Percentiles rank a stretch among this genome's conserved stretches.
Conservation (phyloP, 116 monocot species). For the Phalaenopsis hybrid region DNA sequence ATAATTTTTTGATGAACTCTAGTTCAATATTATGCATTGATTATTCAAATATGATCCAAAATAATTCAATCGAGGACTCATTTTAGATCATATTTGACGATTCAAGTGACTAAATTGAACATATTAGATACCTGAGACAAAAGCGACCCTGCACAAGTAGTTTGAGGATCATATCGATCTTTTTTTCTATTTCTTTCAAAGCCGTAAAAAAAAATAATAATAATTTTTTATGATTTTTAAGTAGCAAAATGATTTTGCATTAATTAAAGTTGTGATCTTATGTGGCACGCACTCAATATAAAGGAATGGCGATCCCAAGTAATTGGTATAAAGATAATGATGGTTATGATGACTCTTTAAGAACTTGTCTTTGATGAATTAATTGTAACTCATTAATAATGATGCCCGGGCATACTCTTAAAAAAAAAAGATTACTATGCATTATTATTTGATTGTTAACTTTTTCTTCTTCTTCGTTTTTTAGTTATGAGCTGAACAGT, state of each 20-base stretch:
- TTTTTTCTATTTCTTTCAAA: neutral
- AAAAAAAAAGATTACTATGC: neutral
- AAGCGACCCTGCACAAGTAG: no score
- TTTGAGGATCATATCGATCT: no score
- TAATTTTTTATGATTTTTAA: neutral
- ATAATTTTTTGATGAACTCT: no score
- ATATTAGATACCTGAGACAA: no score
- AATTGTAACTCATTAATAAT: neutral
- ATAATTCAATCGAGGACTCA: no score
- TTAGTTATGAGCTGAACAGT: conserved; percentile 47
- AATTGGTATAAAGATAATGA: neutral
- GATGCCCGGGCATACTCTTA: neutral
- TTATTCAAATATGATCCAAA: no score
- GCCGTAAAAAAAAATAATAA: neutral
- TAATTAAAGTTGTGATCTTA: neutral
- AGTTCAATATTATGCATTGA: no score
- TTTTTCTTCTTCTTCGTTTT: neutral
- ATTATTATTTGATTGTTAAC: neutral
- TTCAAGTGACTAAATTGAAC: no score
- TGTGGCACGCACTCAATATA: neutral
- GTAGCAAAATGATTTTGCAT: neutral
- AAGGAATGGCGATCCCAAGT: neutral
- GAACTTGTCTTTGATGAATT: neutral
- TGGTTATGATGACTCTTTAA: neutral
- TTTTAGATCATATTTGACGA: no score